A percentile compares a stretch with the other conserved stretches of the same genome.
phyloP scores from a whole-genome alignment of 345 rosid species.

The Acer campestre region DNA sequence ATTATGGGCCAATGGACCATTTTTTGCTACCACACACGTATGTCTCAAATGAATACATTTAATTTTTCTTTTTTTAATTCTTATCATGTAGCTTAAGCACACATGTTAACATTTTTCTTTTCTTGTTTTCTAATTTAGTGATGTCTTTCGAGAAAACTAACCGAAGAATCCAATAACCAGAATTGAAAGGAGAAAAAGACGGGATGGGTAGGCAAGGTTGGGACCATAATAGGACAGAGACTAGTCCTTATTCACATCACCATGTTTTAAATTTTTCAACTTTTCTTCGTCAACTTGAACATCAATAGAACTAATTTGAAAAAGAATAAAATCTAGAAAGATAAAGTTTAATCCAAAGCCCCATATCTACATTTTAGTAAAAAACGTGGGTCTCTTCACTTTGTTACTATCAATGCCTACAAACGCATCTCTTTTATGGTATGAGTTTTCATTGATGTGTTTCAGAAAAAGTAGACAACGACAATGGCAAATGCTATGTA shows the following conservation, averaged over 20 bases:
- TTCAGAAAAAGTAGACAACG: too few relatives aligned
- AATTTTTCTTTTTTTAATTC: too few relatives aligned
- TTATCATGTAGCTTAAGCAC: too few relatives aligned
- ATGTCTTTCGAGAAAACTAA: not conserved
- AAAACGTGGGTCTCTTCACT: not conserved
- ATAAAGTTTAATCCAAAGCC: not conserved
- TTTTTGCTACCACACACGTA: too few relatives aligned
- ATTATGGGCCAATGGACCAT: too few relatives aligned
- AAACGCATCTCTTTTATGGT: conserved; percentile 9
- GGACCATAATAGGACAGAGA: not conserved
- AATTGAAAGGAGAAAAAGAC: conserved; percentile 5
- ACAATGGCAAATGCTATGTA: too few relatives aligned
- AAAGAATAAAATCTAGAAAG: not conserved
- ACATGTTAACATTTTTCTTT: too few relatives aligned
- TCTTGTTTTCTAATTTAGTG: not conserved
- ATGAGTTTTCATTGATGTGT: too few relatives aligned
- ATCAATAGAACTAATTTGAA: not conserved
- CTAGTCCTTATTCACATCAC: not conserved
- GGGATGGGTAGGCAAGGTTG: not conserved
- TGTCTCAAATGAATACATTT: too few relatives aligned
- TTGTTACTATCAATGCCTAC: not conserved
- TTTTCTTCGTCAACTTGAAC: conserved; percentile 8
- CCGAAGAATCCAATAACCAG: not conserved
- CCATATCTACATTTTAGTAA: not conserved
- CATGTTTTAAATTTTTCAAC: not conserved